These are phyloP conservation scores for Aristolochia californica DNA, from an alignment of 164 flowering plant species.

Conservation along the genomic window DNA sequence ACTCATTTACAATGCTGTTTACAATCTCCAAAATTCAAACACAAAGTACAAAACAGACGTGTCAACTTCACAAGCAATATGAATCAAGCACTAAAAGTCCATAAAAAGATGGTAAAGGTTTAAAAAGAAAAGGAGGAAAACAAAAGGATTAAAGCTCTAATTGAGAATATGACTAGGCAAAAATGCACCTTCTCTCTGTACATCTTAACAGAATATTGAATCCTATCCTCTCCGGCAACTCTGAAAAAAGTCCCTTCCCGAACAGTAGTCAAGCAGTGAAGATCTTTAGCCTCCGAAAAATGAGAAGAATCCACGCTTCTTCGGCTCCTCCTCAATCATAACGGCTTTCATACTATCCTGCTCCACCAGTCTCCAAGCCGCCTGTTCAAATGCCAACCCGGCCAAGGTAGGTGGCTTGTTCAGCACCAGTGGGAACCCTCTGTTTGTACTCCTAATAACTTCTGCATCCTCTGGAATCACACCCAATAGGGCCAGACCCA, in stretches of 20 bases:
- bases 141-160: not conserved
- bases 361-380: constrained; percentile 97
- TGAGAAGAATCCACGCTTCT: constrained; percentile 81
- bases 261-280: no score
- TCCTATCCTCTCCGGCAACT: not conserved
- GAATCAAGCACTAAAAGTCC: no score
- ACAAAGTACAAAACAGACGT: no score
- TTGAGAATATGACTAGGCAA: not conserved
- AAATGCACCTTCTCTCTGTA: not conserved
- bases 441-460: constrained; percentile 87
- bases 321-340: constrained; percentile 92
- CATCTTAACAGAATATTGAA: not conserved
- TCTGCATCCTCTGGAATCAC: constrained; percentile 94
- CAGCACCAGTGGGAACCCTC: constrained; percentile 87
- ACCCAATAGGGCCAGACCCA: constrained; percentile 78
- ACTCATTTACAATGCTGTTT: no score
- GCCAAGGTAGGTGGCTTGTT: constrained; percentile 94
- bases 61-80: no score
- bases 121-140: not conserved
- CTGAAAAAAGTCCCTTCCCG: not conserved
- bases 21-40: no score
- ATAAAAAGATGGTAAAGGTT: no score
- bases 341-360: constrained; percentile 97
- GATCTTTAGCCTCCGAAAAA: constrained; percentile 54
- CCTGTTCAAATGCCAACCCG: constrained; percentile 97